phyloP scores from a whole-genome alignment of 1,284 basidiomycete species.

The Sphaerobolus stellatus region DNA sequence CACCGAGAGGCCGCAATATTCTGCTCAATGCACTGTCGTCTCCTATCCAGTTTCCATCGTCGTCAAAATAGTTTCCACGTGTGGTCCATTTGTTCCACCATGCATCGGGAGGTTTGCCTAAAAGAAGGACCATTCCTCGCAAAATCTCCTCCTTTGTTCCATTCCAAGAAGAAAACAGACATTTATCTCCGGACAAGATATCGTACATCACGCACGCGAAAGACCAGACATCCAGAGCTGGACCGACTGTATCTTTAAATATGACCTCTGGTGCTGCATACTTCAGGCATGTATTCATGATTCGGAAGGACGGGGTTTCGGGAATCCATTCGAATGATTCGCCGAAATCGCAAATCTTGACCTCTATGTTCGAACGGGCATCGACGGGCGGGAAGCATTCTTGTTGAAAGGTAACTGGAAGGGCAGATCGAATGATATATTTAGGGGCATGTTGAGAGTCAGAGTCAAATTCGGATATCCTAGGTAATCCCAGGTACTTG shows the following conservation, averaged over 20 bases:
- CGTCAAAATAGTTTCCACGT: not conserved
- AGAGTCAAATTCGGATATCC: not conserved
- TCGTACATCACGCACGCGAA: conserved; percentile 39
- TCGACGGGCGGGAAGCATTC: not conserved
- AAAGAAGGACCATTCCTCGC: not conserved
- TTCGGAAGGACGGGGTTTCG: too few species aligned
- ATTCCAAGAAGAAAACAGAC: not conserved
- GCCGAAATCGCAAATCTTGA: not conserved
- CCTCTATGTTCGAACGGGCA: not conserved
- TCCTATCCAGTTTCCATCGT: not conserved
- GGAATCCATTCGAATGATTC: not conserved
- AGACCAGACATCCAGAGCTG: conserved; percentile 36
- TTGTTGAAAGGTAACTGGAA: not conserved
- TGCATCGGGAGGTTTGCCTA: not conserved
- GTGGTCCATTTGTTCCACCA: not conserved
- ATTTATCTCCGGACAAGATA: conserved; percentile 19
- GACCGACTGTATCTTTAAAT: conserved; percentile 27
- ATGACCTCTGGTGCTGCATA: conserved; percentile 34
- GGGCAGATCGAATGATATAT: not conserved
- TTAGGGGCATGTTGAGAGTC: not conserved
- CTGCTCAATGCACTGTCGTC: too few species aligned
- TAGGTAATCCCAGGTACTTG: not conserved
- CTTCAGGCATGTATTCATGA: too few species aligned
- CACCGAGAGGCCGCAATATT: too few species aligned
- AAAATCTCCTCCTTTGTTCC: not conserved